Evolutionary conservation across 2,329 filamentous ascomycete species (phyloP).

Genomic region (Ophiostoma australiae): DNA sequence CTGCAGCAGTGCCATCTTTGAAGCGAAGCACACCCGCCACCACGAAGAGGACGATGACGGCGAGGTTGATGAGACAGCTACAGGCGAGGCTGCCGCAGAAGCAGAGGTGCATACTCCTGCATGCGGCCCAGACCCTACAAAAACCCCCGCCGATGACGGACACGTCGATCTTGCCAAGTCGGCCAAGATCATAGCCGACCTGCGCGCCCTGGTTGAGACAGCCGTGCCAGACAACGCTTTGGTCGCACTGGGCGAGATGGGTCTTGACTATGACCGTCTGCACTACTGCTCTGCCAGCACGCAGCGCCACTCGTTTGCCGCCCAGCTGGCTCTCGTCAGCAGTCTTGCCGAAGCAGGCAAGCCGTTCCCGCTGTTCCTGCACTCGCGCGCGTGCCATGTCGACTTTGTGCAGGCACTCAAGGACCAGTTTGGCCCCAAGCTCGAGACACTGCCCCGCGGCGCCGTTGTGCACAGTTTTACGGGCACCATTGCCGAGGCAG

Average conservation of each 20-base stretch:
- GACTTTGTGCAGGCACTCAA: conserved; percentile 76
- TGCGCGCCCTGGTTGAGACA: conserved; percentile 60
- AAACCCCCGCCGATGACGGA: conserved; percentile 46
- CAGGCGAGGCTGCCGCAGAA: conserved; percentile 31
- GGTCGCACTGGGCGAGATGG: conserved; percentile 89
- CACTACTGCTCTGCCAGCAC: conserved; percentile 72
- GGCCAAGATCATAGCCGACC: conserved; percentile 48
- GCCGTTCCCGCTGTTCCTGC: conserved; percentile 82
- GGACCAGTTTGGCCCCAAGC: conserved; percentile 49
- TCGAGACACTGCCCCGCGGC: conserved; percentile 61
- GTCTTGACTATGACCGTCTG: conserved; percentile 90
- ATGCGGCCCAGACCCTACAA: conserved; percentile 50
- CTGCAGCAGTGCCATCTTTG: conserved; percentile 77
- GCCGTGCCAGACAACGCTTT: conserved; percentile 49
- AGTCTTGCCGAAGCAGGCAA: conserved; percentile 46
- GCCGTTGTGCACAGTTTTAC: conserved; percentile 96
- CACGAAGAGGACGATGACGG: conserved; percentile 44
- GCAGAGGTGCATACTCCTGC: conserved; percentile 43
- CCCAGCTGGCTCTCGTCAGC: conserved; percentile 73
- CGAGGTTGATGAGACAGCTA: conserved; percentile 30
- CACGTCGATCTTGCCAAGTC: conserved; percentile 42
- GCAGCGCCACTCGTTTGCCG: conserved; percentile 79
- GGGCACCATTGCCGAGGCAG: conserved; percentile 79
- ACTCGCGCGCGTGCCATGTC: conserved; percentile 78
- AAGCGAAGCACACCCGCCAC: conserved; percentile 44